phyloP scores from a whole-genome alignment of 1,284 basidiomycete genomes.

The Ustilago crameri region DNA sequence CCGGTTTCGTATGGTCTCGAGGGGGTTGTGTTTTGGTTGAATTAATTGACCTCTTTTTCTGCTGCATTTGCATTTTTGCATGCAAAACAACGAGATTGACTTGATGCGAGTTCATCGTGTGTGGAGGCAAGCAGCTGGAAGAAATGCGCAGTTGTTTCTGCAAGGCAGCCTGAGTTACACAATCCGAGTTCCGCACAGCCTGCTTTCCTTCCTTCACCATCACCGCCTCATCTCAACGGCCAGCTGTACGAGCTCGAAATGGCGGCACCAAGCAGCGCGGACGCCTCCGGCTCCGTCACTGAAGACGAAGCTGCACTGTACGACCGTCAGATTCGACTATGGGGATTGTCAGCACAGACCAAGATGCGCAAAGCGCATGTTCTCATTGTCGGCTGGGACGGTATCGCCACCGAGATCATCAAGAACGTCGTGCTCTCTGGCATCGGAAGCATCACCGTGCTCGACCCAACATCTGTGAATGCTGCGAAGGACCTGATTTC shows the following conservation, averaged over 20 bases:
- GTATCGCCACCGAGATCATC: constrained; percentile 91
- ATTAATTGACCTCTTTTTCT: background rate
- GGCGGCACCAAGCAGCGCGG: background rate
- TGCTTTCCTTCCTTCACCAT: constrained; percentile 1
- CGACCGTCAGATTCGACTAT: constrained; percentile 95
- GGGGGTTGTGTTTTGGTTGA: no score
- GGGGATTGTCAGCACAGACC: constrained; percentile 97
- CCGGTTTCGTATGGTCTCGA: no score
- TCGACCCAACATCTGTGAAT: constrained; percentile 69
- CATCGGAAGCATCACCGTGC: constrained; percentile 73
- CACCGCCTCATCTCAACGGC: background rate
- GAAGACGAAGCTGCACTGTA: constrained; percentile 86
- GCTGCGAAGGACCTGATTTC: constrained; percentile 81
- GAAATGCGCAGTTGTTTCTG: constrained; percentile 5
- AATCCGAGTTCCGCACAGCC: constrained; percentile 16
- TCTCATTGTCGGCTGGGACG: constrained; percentile 81
- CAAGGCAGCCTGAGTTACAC: constrained; percentile 2
- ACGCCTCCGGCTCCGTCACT: constrained; percentile 22
- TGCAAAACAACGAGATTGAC: background rate
- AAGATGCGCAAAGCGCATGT: constrained; percentile 94
- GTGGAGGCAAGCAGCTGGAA: constrained; percentile 16
- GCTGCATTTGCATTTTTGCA: background rate
- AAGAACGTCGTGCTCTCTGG: constrained; percentile 82
- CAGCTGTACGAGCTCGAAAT: background rate
- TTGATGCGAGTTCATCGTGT: background rate